Evolutionary conservation across 345 rosid species (phyloP).

Genomic region (Clarkia xantiana): DNA sequence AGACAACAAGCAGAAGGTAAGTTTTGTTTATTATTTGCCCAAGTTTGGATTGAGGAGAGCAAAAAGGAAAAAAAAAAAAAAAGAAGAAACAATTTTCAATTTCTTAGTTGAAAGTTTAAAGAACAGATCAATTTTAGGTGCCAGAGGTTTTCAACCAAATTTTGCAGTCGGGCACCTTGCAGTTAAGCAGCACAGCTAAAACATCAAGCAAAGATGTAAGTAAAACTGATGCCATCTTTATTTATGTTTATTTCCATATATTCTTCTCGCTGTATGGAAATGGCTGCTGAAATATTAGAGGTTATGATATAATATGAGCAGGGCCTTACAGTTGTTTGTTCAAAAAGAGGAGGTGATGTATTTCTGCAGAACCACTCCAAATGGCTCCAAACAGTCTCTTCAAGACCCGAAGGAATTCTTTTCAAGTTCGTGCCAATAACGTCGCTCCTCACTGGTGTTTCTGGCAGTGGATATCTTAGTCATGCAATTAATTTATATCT

Average conservation of each 20-base stretch:
- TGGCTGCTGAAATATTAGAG: no score
- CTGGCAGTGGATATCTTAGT: conserved; percentile 65
- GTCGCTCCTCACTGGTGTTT: conserved; percentile 54
- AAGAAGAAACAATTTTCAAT: no score
- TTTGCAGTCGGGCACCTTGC: background rate
- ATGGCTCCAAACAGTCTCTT: conserved; percentile 63
- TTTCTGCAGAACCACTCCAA: conserved; percentile 38
- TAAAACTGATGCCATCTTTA: background rate
- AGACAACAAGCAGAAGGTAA: background rate
- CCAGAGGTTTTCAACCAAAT: background rate
- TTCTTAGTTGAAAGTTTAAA: background rate
- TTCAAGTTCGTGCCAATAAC: conserved; percentile 63
- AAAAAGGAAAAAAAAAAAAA: no score
- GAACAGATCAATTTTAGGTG: background rate
- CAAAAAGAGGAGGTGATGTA: conserved; percentile 60
- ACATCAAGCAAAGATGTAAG: conserved; percentile 70
- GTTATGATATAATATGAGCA: conserved; percentile 12
- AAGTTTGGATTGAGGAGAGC: background rate
- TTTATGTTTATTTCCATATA: background rate
- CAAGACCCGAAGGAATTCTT: conserved; percentile 52
- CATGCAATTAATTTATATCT: conserved; percentile 61
- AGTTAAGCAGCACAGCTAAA: conserved; percentile 24
- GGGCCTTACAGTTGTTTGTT: conserved; percentile 51
- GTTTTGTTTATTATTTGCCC: background rate
- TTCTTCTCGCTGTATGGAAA: no score